Base-by-base conservation (phyloP, 345 rosid species). In the Tarenaya hassleriana region DNA sequence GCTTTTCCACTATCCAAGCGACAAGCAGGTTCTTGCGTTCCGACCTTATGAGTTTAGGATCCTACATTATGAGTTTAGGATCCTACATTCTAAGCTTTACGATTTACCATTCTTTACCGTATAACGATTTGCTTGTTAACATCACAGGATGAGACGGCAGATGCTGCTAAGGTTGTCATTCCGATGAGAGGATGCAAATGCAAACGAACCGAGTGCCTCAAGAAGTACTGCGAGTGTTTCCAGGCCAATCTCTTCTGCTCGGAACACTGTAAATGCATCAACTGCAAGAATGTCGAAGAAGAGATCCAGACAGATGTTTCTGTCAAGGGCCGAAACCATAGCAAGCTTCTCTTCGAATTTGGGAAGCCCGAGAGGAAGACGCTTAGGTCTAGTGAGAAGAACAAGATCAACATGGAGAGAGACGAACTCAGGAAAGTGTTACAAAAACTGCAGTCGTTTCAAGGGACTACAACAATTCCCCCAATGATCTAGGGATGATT, bases 211-310 rank as follows among this genome's bases (percentile, higher is more conserved):
- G 51, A 56, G 55, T 81, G 84, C 69, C 53, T 72, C 24, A 78
- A 75, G 71, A 76, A 58, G 55, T 81, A 81, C 35, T 78, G 88
- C 38, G 84, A 81, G 64, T 76, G 88, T 62, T 78, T 75, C 61
- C 77, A 69, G 55, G 84, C 78, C 57, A 73, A 69, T 7, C 60
- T 66, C 29, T 29, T 56, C 40, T 81, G 82, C 73, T 71, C 76
- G 16, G 73, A 66, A 19, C 75, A 65, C 41, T 78, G 88, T 66
- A 72, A 72, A 63, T 81, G 88, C 37, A 27, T 59, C 47, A 58
- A 68, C 58, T 77, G 79, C 63, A 65, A 61, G 64, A 77, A 72
- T 52, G 59, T 55, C 40, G 61, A 43, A 40, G 51, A 52, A 37
- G 20, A 6, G 19, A 5, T 16, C 66, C 38, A 52, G 17, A 20